Percentiles rank a stretch among this genome's conserved stretches.
phyloP scores from a whole-genome alignment of 73 alveolate species.

The Paramecium octaurelia region DNA sequence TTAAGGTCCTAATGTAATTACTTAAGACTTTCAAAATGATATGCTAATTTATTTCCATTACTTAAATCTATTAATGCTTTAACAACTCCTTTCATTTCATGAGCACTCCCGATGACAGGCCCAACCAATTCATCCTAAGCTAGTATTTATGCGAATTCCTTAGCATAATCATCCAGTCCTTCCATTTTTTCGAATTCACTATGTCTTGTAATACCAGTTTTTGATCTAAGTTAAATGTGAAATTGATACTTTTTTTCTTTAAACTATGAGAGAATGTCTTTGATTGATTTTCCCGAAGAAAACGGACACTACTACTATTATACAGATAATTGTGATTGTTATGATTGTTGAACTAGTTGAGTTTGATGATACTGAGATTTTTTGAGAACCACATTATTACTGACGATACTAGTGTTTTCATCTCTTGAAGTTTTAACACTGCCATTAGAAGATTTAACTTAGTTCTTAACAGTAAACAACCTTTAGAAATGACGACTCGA shows the following conservation, averaged over 20 bases:
- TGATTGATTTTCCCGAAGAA: neutral
- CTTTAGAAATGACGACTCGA: neutral
- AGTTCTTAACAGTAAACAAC: neutral
- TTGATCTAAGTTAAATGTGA: neutral
- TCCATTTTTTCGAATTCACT: constrained; percentile 33
- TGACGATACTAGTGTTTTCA: neutral
- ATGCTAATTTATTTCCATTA: neutral
- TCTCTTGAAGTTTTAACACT: neutral
- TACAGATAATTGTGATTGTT: neutral
- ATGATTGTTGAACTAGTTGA: neutral
- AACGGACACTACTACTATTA: neutral
- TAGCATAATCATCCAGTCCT: neutral
- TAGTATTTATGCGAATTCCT: neutral
- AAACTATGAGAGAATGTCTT: neutral
- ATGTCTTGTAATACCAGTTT: neutral
- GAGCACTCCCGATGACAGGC: neutral
- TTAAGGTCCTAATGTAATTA: neutral
- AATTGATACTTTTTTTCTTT: neutral
- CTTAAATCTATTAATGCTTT: neutral
- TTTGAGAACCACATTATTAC: neutral
- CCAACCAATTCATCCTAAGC: neutral
- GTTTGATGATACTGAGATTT: neutral
- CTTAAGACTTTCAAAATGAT: neutral
- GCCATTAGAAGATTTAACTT: neutral
- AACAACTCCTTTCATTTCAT: constrained; percentile 32